phyloP scores from a whole-genome alignment of 768 basidiomycete species.

The Tremella yokohamensis region DNA sequence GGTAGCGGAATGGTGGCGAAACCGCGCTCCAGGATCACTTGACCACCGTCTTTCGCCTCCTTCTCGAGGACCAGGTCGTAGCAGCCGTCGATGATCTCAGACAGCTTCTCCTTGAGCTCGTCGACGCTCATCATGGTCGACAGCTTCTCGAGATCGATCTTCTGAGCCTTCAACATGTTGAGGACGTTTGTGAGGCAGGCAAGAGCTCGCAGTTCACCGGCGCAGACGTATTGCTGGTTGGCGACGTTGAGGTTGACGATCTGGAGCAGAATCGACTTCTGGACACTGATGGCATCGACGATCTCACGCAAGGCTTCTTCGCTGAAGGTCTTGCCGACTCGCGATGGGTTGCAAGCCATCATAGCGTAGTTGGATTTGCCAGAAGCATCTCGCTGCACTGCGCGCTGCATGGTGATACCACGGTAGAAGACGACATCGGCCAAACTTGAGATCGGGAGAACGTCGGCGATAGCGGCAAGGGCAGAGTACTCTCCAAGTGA shows the following conservation, averaged over 20 bases:
- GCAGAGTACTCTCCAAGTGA: conserved; percentile 98
- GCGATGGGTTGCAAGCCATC: conserved; percentile 98
- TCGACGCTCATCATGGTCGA: conserved; percentile 83
- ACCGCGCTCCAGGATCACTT: conserved; percentile 91
- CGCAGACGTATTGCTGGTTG: conserved; percentile 99
- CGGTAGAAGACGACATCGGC: conserved; percentile 99
- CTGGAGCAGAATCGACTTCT: conserved; percentile 79
- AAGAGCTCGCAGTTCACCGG: conserved; percentile 88
- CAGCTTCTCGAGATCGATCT: conserved; percentile 79
- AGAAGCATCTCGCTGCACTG: conserved; percentile 88
- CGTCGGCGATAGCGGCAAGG: conserved; percentile 93
- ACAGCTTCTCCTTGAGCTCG: conserved; percentile 92
- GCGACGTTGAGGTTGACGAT: conserved; percentile 84
- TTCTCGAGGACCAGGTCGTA: conserved; percentile 70
- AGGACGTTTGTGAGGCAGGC: conserved; percentile 93
- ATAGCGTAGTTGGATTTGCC: conserved; percentile 97
- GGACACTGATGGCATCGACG: conserved; percentile 78
- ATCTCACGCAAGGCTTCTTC: conserved; percentile 96
- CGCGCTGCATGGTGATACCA: conserved; percentile 99
- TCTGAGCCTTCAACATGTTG: conserved; percentile 93
- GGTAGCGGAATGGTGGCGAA: conserved; percentile 93
- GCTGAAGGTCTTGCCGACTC: conserved; percentile 89
- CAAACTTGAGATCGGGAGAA: conserved; percentile 87
- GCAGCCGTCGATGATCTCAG: conserved; percentile 82
- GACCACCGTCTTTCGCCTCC: conserved; percentile 69